Evolutionary conservation across 1,284 basidiomycete species (phyloP).

Genomic region (Cryptococcus sp.): DNA sequence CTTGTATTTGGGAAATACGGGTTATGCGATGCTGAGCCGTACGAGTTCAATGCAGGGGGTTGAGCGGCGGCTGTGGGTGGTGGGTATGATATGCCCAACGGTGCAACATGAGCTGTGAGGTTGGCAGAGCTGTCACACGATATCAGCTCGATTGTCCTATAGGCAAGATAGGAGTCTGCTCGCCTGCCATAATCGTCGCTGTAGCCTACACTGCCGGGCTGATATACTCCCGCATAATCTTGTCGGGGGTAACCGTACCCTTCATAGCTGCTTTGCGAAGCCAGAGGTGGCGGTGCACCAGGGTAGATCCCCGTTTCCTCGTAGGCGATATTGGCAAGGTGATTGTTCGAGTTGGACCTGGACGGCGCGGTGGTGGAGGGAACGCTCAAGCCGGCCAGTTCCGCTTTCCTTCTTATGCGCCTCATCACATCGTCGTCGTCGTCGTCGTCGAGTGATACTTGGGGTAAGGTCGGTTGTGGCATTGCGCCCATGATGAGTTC

Average conservation of each 20-base stretch:
- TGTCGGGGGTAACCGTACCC: conserved; percentile 9
- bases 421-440: conserved; percentile 61
- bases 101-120: conserved; percentile 32
- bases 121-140: conserved; percentile 26
- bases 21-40: neutral
- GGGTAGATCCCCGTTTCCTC: conserved; percentile 11
- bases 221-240: conserved; percentile 9
- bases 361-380: neutral
- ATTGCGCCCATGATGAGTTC: conserved; percentile 66
- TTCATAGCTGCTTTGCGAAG: conserved; percentile 8
- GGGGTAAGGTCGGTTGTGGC: conserved; percentile 94
- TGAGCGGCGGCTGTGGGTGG: conserved; percentile 19
- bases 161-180: conserved; percentile 1
- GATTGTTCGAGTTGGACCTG: neutral
- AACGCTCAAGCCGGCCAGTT: conserved; percentile 4
- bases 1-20: neutral
- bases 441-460: conserved; percentile 81
- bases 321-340: neutral
- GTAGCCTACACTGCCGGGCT: neutral
- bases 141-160: neutral
- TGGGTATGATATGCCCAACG: conserved; percentile 41
- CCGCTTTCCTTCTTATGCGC: conserved; percentile 19
- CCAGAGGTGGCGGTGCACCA: conserved; percentile 1
- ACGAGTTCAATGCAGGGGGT: neutral
- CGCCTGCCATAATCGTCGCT: conserved; percentile 30